A percentile compares a stretch with the other conserved stretches of the same genome.
phyloP scores from a whole-genome alignment of 2,329 filamentous ascomycete species.

The Coniochaeta sp. region DNA sequence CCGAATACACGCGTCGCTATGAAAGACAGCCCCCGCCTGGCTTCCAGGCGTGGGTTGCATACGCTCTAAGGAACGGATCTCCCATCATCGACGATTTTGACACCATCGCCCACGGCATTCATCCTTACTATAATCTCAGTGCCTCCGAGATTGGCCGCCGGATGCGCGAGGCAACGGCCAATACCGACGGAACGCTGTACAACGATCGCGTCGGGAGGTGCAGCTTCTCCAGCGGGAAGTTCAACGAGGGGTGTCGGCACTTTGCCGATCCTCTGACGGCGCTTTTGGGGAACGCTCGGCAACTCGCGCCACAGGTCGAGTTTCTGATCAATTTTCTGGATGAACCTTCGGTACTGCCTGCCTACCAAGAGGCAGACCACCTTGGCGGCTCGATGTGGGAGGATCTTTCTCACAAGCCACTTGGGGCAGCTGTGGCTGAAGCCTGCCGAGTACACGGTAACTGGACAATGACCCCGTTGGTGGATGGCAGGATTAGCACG shows the following conservation, averaged over 20 bases:
- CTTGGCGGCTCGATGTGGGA: neutral
- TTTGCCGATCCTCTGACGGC: constrained; percentile 15
- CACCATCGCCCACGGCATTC: constrained; percentile 28
- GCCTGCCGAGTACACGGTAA: neutral
- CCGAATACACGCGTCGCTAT: constrained; percentile 37
- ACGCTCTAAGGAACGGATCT: constrained; percentile 29
- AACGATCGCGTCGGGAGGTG: neutral
- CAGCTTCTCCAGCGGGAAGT: neutral
- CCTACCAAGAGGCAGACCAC: constrained; percentile 4
- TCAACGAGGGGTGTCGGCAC: constrained; percentile 8
- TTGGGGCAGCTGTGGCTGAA: neutral
- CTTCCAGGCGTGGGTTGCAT: constrained; percentile 38
- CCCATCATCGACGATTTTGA: constrained; percentile 45
- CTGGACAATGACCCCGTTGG: neutral
- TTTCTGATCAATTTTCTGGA: constrained; percentile 41
- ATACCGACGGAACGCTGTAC: neutral
- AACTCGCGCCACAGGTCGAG: constrained; percentile 25
- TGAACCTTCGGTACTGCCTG: constrained; percentile 34
- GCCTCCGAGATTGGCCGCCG: constrained; percentile 22
- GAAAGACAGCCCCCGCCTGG: constrained; percentile 33
- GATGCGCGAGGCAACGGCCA: constrained; percentile 18
- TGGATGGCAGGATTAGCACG: neutral
- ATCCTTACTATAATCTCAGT: constrained; percentile 15
- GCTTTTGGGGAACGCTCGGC: constrained; percentile 16
- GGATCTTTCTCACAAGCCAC: neutral